These are phyloP conservation scores for Candida insectorum DNA, from an alignment of 805 yeast species.

Conservation along the genomic window DNA sequence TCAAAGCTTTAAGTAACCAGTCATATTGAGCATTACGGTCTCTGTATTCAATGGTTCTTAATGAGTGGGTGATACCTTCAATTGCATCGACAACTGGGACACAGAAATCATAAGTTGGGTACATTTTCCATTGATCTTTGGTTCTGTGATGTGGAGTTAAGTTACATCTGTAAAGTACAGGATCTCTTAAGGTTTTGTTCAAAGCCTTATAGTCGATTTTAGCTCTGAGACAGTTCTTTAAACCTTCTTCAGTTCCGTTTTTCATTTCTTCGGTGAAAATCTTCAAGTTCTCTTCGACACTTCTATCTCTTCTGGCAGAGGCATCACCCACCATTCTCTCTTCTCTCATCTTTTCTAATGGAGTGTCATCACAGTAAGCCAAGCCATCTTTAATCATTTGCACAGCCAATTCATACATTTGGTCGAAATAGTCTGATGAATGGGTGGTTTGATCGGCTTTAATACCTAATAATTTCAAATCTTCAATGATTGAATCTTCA, in stretches of 20 bases:
- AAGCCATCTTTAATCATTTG: slow-evolving; percentile 90
- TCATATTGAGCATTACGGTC: slow-evolving; percentile 98
- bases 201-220: slow-evolving; percentile 88
- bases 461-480: slow-evolving; percentile 84
- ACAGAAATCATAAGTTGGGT: slow-evolving; percentile 99
- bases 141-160: slow-evolving; percentile 98
- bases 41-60: slow-evolving; percentile 97
- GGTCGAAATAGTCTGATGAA: slow-evolving; percentile 90
- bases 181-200: slow-evolving; percentile 96
- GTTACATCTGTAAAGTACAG: slow-evolving; percentile 96
- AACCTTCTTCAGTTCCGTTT: slow-evolving; percentile 89
- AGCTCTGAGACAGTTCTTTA: slow-evolving; percentile 92
- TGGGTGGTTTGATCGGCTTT: slow-evolving; percentile 85
- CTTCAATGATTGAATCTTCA: slow-evolving; percentile 92
- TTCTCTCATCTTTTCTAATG: slow-evolving; percentile 92
- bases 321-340: slow-evolving; percentile 98
- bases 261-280: slow-evolving; percentile 91
- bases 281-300: slow-evolving; percentile 86
- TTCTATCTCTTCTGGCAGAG: slow-evolving; percentile 85
- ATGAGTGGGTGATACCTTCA: slow-evolving; percentile 97
- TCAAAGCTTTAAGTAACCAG: slow-evolving; percentile 84
- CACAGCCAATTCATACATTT: slow-evolving; percentile 85
- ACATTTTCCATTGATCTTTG: slow-evolving; percentile 88
- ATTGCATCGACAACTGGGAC: slow-evolving; percentile 93
- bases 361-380: slow-evolving; percentile 97